Conservation (phyloP, 116 monocot species). For the Papilionanthe hybrid region DNA sequence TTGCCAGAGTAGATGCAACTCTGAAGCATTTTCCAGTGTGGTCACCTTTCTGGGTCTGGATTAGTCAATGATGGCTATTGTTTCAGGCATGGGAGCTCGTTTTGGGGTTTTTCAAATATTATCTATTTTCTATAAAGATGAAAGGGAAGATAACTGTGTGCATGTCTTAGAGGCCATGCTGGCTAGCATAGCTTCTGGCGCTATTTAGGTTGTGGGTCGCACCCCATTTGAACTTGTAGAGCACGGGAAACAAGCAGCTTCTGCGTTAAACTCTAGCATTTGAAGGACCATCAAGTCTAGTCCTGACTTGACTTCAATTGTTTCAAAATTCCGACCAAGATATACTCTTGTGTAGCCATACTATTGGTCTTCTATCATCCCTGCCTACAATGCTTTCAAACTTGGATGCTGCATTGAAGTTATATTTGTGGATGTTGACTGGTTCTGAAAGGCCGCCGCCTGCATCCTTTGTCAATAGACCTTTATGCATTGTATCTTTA, state of each 20-base stretch:
- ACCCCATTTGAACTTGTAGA: conserved; percentile 94
- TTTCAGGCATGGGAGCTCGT: too few species aligned
- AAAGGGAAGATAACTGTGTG: conserved; percentile 84
- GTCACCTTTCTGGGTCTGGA: too few species aligned
- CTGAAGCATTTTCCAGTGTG: too few species aligned
- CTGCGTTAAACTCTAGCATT: conserved; percentile 31
- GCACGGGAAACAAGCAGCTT: conserved; percentile 58
- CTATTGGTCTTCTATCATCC: conserved; percentile 50
- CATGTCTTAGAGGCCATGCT: conserved; percentile 72
- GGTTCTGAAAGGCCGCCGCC: conserved; percentile 84
- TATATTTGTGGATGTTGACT: conserved; percentile 88
- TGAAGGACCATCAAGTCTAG: conserved; percentile 15
- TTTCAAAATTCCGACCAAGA: conserved; percentile 56
- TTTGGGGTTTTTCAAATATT: too few species aligned
- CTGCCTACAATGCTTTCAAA: conserved; percentile 41
- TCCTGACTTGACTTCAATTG: conserved; percentile 23
- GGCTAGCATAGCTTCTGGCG: conserved; percentile 77
- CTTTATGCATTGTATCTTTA: conserved; percentile 44
- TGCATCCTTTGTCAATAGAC: conserved; percentile 59
- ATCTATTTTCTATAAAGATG: conserved; percentile 32
- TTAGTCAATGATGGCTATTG: too few species aligned
- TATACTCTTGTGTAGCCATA: conserved; percentile 54
- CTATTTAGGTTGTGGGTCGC: conserved; percentile 43
- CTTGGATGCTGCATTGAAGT: conserved; percentile 49
- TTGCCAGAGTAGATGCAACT: too few species aligned